Percentiles rank a stretch among this genome's conserved stretches.
Conservation (phyloP, 2,329 filamentous ascomycete genomes). For the Fusarium nygamai region DNA sequence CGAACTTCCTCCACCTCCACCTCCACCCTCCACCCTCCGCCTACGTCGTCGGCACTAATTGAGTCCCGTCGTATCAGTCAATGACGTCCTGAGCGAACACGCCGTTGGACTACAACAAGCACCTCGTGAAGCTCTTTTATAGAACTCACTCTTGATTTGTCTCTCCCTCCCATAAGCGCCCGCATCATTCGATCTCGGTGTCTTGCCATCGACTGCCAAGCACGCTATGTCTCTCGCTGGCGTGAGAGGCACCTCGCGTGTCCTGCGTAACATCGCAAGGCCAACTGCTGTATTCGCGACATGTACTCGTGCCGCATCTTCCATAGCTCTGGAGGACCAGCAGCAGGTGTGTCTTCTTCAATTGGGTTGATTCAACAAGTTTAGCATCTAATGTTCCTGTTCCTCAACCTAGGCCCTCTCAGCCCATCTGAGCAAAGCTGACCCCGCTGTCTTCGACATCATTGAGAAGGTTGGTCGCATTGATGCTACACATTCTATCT, state of each 20-base stretch:
- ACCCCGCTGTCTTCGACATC: slow-evolving; percentile 87
- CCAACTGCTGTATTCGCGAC: slow-evolving; percentile 36
- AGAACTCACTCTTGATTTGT: slow-evolving; percentile 5
- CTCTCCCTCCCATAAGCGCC: slow-evolving; percentile 1
- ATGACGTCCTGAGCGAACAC: slow-evolving; percentile 41
- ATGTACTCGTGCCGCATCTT: slow-evolving; percentile 54
- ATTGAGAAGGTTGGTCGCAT: slow-evolving; percentile 78
- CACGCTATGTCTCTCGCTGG: slow-evolving; percentile 58
- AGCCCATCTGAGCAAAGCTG: slow-evolving; percentile 81
- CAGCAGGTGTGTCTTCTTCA: slow-evolving; percentile 60
- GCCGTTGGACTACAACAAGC: slow-evolving; percentile 17
- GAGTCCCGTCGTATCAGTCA: slow-evolving; percentile 36
- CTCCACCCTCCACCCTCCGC: neutral
- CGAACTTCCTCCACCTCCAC: slow-evolving; percentile 35
- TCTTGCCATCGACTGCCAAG: slow-evolving; percentile 18
- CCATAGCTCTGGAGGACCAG: slow-evolving; percentile 63
- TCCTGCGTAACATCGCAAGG: slow-evolving; percentile 55
- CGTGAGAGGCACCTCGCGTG: slow-evolving; percentile 60
- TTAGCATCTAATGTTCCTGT: slow-evolving; percentile 21
- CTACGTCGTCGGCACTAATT: slow-evolving; percentile 25
- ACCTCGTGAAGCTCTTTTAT: slow-evolving; percentile 12
- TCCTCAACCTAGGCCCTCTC: slow-evolving; percentile 74
- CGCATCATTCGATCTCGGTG: neutral
- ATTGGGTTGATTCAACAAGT: slow-evolving; percentile 16
- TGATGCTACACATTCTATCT: neutral